A percentile compares a stretch with the other conserved stretches of the same genome.
Evolutionary conservation across 2,329 filamentous ascomycete species (phyloP).

Genomic region (Hypoxylon sp.): DNA sequence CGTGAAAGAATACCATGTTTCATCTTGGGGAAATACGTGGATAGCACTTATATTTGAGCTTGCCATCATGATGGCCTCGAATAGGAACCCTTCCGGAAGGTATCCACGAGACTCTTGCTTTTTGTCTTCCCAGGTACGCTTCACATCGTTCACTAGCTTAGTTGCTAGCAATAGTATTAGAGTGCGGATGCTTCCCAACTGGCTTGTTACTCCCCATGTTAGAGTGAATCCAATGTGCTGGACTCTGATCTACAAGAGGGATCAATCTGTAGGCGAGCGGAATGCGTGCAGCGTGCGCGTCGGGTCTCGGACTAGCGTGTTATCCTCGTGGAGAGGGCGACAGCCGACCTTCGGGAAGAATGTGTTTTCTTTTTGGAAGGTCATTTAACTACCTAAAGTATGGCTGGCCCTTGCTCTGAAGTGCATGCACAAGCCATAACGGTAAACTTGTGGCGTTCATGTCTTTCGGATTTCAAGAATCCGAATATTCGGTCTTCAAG

Average conservation of each 20-base stretch:
- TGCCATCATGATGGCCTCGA: conserved; percentile 3
- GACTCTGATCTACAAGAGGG: conserved; percentile 19
- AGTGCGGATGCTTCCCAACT: conserved; percentile 16
- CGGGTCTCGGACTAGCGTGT: conserved; percentile 16
- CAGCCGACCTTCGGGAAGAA: conserved; percentile 14
- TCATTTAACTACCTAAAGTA: conserved; percentile 4
- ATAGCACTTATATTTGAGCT: conserved; percentile 6
- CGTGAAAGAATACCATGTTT: neutral
- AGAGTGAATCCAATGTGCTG: conserved; percentile 19
- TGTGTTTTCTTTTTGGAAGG: conserved; percentile 17
- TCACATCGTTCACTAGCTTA: conserved; percentile 12
- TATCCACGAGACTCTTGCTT: conserved; percentile 21
- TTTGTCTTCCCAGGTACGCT: conserved; percentile 17
- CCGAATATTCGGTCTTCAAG: conserved; percentile 16
- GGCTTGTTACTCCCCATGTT: neutral
- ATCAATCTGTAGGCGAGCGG: conserved; percentile 4
- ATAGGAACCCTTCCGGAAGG: conserved; percentile 10
- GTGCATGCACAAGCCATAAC: conserved; percentile 5
- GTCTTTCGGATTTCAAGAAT: conserved; percentile 32
- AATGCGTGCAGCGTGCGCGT: conserved; percentile 3
- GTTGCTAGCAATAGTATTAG: conserved; percentile 10
- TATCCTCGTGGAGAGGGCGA: conserved; percentile 20
- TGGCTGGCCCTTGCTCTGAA: neutral
- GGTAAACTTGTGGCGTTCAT: conserved; percentile 27
- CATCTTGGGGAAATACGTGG: neutral